phyloP scores from a whole-genome alignment of 495 filamentous ascomycete species.

The Penicillium cosmopolitanum region DNA sequence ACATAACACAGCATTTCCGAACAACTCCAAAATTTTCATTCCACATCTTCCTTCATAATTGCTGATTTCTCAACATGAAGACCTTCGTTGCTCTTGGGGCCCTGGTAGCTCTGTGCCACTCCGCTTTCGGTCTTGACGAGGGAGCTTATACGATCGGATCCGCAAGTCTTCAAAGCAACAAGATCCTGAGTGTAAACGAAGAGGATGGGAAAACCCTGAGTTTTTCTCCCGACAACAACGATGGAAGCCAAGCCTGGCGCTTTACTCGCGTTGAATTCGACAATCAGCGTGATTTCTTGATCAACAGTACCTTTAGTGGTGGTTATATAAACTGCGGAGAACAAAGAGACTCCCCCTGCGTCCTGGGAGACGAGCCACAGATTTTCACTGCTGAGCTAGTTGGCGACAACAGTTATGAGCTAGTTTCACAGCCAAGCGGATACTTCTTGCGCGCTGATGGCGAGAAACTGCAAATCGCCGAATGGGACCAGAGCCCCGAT shows the following conservation, averaged over 20 bases:
- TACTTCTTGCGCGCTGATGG: neutral
- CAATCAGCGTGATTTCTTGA: neutral
- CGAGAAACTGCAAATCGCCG: neutral
- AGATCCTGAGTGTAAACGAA: neutral
- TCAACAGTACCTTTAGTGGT: neutral
- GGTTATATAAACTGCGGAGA: neutral
- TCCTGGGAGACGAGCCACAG: neutral
- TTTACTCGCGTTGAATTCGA: neutral
- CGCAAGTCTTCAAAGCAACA: too few species aligned
- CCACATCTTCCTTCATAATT: neutral
- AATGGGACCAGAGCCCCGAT: neutral
- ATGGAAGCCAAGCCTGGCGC: neutral
- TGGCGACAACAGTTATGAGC: neutral
- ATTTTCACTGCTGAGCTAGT: neutral
- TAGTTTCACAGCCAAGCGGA: neutral
- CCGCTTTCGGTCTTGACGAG: neutral
- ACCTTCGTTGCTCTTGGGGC: neutral
- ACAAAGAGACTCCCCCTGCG: neutral
- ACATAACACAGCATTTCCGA: too few species aligned
- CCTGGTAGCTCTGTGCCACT: conserved; percentile 4
- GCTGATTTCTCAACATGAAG: neutral
- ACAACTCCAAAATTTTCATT: too few species aligned
- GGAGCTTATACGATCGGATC: conserved; percentile 2
- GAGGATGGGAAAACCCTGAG: neutral
- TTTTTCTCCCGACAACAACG: neutral